These are phyloP conservation scores for Penicillium flavigenum DNA, from an alignment of 495 filamentous ascomycete genomes.

Conservation along the genomic window DNA sequence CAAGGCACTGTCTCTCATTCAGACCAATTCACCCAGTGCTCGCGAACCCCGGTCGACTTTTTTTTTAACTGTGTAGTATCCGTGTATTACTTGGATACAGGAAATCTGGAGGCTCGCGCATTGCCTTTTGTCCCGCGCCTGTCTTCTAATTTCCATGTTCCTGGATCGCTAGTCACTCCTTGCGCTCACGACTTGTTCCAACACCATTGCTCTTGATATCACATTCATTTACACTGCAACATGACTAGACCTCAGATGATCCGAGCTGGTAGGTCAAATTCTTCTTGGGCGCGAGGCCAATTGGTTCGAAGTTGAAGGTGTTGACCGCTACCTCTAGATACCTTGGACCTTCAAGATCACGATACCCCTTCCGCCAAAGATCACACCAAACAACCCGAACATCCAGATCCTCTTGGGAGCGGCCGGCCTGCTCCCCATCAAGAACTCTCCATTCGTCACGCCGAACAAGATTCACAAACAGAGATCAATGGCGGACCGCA, in stretches of 20 bases:
- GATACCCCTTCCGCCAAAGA: constrained; percentile 79
- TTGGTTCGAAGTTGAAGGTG: constrained; percentile 8
- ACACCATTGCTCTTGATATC: constrained; percentile 14
- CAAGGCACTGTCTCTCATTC: constrained; percentile 33
- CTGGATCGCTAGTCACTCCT: constrained; percentile 23
- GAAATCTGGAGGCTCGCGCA: background rate
- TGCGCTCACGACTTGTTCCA: constrained; percentile 17
- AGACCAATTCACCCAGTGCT: constrained; percentile 12
- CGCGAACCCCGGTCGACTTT: constrained; percentile 9
- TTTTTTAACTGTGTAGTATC: background rate
- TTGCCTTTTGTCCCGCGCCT: constrained; percentile 1
- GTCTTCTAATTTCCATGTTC: constrained; percentile 9
- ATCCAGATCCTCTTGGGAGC: constrained; percentile 49
- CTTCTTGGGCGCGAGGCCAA: constrained; percentile 15
- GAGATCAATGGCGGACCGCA: constrained; percentile 56
- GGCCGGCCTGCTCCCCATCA: constrained; percentile 79
- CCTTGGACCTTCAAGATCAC: constrained; percentile 89
- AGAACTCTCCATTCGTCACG: constrained; percentile 74
- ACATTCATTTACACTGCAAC: constrained; percentile 23
- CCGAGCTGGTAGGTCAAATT: constrained; percentile 64
- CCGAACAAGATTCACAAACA: constrained; percentile 69
- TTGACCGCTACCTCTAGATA: constrained; percentile 58
- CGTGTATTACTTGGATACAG: background rate
- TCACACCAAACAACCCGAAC: constrained; percentile 57
- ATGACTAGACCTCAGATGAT: constrained; percentile 80